phyloP scores from a whole-genome alignment of 1,284 basidiomycete genomes.

The Earliella scabrosa region DNA sequence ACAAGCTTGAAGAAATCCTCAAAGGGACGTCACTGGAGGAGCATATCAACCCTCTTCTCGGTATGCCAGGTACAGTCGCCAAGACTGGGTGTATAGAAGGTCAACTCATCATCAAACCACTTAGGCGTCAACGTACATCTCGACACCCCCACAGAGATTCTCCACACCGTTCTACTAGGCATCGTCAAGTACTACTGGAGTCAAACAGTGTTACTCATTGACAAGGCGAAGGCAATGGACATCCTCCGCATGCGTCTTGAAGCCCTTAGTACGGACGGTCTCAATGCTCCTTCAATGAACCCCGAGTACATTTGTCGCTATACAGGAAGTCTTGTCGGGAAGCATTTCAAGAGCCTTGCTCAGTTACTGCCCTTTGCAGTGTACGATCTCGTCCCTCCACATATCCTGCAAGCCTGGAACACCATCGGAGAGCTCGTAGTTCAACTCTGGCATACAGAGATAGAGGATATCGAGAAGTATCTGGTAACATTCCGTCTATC shows the following conservation, averaged over 20 bases:
- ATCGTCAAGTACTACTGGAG: slow-evolving; percentile 41
- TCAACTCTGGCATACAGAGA: slow-evolving; percentile 33
- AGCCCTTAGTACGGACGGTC: slow-evolving; percentile 12
- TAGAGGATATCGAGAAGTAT: slow-evolving; percentile 27
- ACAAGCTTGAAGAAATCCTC: slow-evolving; percentile 1
- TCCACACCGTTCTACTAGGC: slow-evolving; percentile 39
- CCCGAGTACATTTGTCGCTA: slow-evolving; percentile 32
- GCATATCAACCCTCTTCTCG: slow-evolving; percentile 8
- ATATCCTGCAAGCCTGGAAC: slow-evolving; percentile 29
- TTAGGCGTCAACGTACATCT: slow-evolving; percentile 24
- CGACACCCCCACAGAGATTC: slow-evolving; percentile 37
- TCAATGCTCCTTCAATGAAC: slow-evolving; percentile 17
- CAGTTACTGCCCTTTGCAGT: slow-evolving; percentile 35
- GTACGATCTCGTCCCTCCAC: slow-evolving; percentile 27
- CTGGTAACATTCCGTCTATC: slow-evolving; percentile 22
- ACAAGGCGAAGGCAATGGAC: slow-evolving; percentile 23
- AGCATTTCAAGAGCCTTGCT: slow-evolving; percentile 35
- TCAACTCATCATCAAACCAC: not conserved
- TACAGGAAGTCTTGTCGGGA: slow-evolving; percentile 32
- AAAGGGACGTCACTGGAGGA: not conserved
- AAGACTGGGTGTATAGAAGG: not conserved
- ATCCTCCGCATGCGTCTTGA: slow-evolving; percentile 25
- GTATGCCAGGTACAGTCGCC: slow-evolving; percentile 4
- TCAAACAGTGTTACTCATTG: slow-evolving; percentile 27
- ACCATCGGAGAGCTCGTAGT: slow-evolving; percentile 29